Evolutionary conservation across 345 rosid genomes (phyloP).

Genomic region (Murraya paniculata): DNA sequence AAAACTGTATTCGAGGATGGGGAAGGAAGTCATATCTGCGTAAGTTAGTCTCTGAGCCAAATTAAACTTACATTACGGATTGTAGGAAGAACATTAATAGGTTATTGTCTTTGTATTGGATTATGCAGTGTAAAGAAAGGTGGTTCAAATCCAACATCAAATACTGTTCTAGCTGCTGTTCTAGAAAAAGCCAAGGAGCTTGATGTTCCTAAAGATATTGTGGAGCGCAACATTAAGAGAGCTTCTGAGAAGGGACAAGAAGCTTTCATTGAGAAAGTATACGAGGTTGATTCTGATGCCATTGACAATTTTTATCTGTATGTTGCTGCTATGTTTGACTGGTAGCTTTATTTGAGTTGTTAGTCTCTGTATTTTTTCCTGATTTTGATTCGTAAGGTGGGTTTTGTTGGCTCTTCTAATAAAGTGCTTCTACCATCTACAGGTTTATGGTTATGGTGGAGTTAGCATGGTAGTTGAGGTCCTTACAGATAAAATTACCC

Average conservation of each 20-base stretch:
- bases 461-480: conserved; percentile 91
- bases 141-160: conserved; percentile 78
- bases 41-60: conserved; percentile 38
- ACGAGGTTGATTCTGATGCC: conserved; percentile 53
- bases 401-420: conserved; percentile 14
- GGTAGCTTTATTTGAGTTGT: background rate
- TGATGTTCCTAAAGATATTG: conserved; percentile 88
- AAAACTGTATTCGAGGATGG: conserved; percentile 67
- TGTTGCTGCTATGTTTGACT: conserved; percentile 2
- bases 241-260: conserved; percentile 94
- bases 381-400: background rate
- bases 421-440: conserved; percentile 16
- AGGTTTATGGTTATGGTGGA: conserved; percentile 97
- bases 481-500: conserved; percentile 79
- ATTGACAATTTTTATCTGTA: conserved; percentile 13
- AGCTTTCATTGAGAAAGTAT: conserved; percentile 77
- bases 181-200: conserved; percentile 89
- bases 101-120: background rate
- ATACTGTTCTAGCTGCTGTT: conserved; percentile 64
- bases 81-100: background rate
- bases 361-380: background rate
- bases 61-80: background rate
- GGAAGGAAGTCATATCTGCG: conserved; percentile 94
- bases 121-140: conserved; percentile 79
- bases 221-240: conserved; percentile 88